Percentiles rank a stretch among this genome's conserved stretches.
phyloP scores from a whole-genome alignment of 129 eudicot species.

The Chrysanthemum seticuspe region DNA sequence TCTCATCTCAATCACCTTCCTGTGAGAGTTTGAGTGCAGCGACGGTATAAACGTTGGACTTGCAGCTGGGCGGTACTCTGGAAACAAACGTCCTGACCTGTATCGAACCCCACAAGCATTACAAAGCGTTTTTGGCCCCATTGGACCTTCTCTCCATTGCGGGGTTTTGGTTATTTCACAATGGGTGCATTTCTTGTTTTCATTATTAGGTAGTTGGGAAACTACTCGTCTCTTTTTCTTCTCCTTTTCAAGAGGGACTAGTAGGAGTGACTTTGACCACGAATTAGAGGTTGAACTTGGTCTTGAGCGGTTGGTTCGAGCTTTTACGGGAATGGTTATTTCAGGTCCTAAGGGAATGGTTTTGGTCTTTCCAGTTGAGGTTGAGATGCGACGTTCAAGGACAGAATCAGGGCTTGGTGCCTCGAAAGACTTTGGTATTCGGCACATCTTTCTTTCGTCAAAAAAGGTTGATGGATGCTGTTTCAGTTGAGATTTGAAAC shows the following conservation, averaged over 20 bases:
- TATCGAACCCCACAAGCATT: constrained; percentile 87
- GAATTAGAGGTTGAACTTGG: constrained; percentile 27
- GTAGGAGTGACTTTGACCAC: constrained; percentile 42
- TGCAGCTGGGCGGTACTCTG: constrained; percentile 87
- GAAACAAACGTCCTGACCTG: constrained; percentile 67
- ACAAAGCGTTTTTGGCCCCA: constrained; percentile 79
- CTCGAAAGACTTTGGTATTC: constrained; percentile 36
- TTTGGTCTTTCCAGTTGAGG: constrained; percentile 38
- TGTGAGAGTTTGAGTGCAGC: constrained; percentile 69
- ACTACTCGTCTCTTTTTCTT: constrained; percentile 34
- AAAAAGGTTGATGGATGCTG: constrained; percentile 7
- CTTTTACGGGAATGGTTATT: constrained; percentile 33
- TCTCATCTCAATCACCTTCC: constrained; percentile 75
- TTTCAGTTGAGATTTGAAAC: constrained; percentile 19
- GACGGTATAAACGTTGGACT: constrained; percentile 74
- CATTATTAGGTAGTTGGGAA: constrained; percentile 18
- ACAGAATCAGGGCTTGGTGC: constrained; percentile 73
- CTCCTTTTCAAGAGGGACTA: constrained; percentile 20
- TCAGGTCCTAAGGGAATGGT: constrained; percentile 28
- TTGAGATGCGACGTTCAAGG: constrained; percentile 58
- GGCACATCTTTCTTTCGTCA: constrained; percentile 15
- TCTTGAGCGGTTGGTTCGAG: constrained; percentile 57
- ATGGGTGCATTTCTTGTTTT: constrained; percentile 59
- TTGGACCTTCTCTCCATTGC: constrained; percentile 87
- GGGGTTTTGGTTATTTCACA: constrained; percentile 73